phyloP scores from a whole-genome alignment of 1,139 yeast species.

The Taphrina communis region DNA sequence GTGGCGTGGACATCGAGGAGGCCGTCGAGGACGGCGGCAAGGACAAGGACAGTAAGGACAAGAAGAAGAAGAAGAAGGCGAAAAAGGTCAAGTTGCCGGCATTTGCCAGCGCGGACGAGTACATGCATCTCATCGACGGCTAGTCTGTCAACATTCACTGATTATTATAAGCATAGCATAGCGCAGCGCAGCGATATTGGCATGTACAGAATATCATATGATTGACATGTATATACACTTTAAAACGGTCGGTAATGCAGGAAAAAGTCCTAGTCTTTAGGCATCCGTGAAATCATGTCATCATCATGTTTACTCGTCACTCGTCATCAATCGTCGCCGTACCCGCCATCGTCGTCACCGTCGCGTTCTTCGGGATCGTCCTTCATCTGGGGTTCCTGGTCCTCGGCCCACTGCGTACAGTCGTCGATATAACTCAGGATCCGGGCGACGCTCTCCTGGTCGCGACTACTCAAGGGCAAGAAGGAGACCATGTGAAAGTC shows the following conservation, averaged over 20 bases:
- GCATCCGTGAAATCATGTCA: not conserved
- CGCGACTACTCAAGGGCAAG: constrained; percentile 82
- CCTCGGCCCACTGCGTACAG: constrained; percentile 96
- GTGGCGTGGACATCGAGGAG: constrained; percentile 48
- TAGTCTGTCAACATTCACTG: no score
- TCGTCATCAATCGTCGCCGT: not conserved
- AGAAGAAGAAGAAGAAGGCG: constrained; percentile 56
- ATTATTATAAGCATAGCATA: no score
- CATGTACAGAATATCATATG: not conserved
- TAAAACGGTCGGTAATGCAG: no score
- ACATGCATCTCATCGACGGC: constrained; percentile 55
- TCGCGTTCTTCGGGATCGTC: constrained; percentile 27
- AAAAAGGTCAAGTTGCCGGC: constrained; percentile 75
- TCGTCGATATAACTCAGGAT: constrained; percentile 93
- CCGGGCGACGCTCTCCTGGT: constrained; percentile 78
- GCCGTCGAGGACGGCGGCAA: no score
- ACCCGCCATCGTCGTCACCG: constrained; percentile 2
- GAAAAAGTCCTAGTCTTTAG: no score
- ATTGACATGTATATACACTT: not conserved
- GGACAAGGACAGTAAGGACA: constrained; percentile 43
- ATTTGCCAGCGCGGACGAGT: constrained; percentile 90
- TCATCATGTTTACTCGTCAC: not conserved
- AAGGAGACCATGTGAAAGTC: constrained; percentile 99
- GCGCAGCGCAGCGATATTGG: constrained; percentile 5
- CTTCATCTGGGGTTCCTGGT: constrained; percentile 72